Evolutionary conservation across 1,139 yeast genomes (phyloP), one percentile per base, ranked within the genome.

Genomic region (Arxiozyma bovina): DNA sequence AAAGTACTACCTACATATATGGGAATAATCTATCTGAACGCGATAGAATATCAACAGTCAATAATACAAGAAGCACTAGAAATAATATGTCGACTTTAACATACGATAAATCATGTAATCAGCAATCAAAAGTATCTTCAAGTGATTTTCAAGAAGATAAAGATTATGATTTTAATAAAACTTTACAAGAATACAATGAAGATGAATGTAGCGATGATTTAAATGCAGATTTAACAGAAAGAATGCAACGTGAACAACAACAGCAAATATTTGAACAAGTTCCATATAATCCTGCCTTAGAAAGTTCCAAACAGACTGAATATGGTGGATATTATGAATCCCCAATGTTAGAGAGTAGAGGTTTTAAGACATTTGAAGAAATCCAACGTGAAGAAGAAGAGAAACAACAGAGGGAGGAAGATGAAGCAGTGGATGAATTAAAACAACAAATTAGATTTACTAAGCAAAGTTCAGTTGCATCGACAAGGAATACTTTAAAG

Each of bases 351-450:
- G 51, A 48, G 11, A 50, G 51, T 45, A 59, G 65, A 52, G 69
- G 67, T 11, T 68, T 60, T 54, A 64, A 64, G 42, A 66, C 71
- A 1, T 69, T 68, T 55, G 71, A 68, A 52, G 70, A 58, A 55
- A 58, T 69, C 4, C 72, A 68, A 55, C 56, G 60, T 38, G 75
- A 74, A 57, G 80, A 78, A 58, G 73, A 76, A 69, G 70, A 77
- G 68, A 71, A 76, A 65, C 72, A 78, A 64, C 75, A 77, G 65
- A 77, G 78, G 57, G 81, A 82, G 58, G 88, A 83, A 61, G 95
- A 90, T 58, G 96, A 88, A 68, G 98, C 90, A 60, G 90, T 91
- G 21, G 96, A 89, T 65, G 89, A 84, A 48, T 81, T 93, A 63
- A 89, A 87, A 68, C 87, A 86, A 61, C 91, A 91, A 63, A 86